These are phyloP conservation scores for Niveomyces coronatus DNA, from an alignment of 2,329 filamentous ascomycete species.

Conservation along the genomic window DNA sequence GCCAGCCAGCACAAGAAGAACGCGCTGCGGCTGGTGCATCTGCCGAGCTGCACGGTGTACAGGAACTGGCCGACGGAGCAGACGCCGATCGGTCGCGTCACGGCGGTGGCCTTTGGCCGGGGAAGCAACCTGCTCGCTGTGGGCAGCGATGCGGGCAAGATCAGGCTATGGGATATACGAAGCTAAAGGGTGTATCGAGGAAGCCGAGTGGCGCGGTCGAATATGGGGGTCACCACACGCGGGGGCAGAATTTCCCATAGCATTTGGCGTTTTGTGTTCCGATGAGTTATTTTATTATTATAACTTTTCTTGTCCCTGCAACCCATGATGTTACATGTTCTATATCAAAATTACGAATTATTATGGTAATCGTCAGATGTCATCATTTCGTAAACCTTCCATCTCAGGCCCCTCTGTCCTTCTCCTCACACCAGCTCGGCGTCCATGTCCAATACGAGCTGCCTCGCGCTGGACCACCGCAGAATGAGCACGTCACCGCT, in stretches of 20 bases:
- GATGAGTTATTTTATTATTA: not conserved
- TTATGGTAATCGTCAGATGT: slow-evolving; percentile 2
- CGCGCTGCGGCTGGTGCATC: slow-evolving; percentile 74
- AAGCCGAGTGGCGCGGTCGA: too few relatives aligned
- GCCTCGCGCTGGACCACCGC: slow-evolving; percentile 64
- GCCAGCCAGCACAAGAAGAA: slow-evolving; percentile 81
- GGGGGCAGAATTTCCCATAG: slow-evolving; percentile 5
- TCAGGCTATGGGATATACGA: slow-evolving; percentile 83
- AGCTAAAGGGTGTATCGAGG: slow-evolving; percentile 30
- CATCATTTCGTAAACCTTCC: not conserved
- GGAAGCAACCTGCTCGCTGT: slow-evolving; percentile 66
- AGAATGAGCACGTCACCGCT: slow-evolving; percentile 59
- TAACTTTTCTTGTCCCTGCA: slow-evolving; percentile 3
- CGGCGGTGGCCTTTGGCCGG: slow-evolving; percentile 57
- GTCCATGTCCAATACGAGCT: slow-evolving; percentile 41
- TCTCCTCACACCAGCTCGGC: slow-evolving; percentile 47
- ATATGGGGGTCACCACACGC: too few relatives aligned
- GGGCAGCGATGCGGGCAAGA: slow-evolving; percentile 79
- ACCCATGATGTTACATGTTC: not conserved
- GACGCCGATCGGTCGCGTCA: slow-evolving; percentile 79
- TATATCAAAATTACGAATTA: not conserved
- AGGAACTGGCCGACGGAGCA: slow-evolving; percentile 91
- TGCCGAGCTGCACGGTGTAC: slow-evolving; percentile 89
- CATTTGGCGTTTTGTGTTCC: slow-evolving; percentile 6
- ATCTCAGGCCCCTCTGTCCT: not conserved